These are phyloP conservation scores for Yamadazyma diospyri DNA, from an alignment of 1,139 yeast genomes.

Conservation along the genomic window DNA sequence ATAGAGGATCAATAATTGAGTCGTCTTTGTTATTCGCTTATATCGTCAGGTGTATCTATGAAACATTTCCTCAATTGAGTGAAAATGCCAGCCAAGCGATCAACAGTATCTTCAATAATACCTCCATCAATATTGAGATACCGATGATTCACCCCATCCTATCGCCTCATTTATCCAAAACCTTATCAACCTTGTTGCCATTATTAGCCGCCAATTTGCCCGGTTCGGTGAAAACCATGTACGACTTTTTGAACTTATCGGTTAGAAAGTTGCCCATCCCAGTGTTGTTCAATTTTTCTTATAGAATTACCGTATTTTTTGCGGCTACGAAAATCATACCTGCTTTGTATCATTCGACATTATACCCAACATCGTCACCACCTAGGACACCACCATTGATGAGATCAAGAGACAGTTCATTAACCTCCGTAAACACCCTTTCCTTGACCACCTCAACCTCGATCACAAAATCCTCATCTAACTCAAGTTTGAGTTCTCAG, in stretches of 20 bases:
- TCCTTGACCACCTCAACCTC: slow-evolving; percentile 10
- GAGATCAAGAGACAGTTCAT: slow-evolving; percentile 16
- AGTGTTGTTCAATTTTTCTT: slow-evolving; percentile 74
- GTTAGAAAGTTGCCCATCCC: slow-evolving; percentile 77
- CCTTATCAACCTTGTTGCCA: slow-evolving; percentile 41
- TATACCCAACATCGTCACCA: slow-evolving; percentile 34
- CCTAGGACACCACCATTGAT: slow-evolving; percentile 25
- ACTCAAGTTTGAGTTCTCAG: slow-evolving; percentile 4
- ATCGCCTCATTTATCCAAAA: slow-evolving; percentile 39
- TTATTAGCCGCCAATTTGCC: slow-evolving; percentile 53
- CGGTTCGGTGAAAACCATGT: slow-evolving; percentile 58
- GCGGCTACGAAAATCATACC: slow-evolving; percentile 95
- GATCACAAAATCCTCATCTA: background rate
- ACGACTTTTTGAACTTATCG: slow-evolving; percentile 68
- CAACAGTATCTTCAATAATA: slow-evolving; percentile 34
- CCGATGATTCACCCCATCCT: slow-evolving; percentile 28
- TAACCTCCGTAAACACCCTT: slow-evolving; percentile 13
- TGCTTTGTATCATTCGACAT: slow-evolving; percentile 48
- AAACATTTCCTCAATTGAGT: slow-evolving; percentile 80
- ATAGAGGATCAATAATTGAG: slow-evolving; percentile 85
- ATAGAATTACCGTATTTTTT: slow-evolving; percentile 81
- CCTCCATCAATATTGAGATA: slow-evolving; percentile 38
- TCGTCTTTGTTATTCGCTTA: slow-evolving; percentile 83
- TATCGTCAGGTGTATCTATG: slow-evolving; percentile 87
- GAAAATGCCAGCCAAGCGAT: slow-evolving; percentile 44